Evolutionary conservation across 208 protist species (phyloP).

Genomic region (Acanthamoeba triangularis): DNA sequence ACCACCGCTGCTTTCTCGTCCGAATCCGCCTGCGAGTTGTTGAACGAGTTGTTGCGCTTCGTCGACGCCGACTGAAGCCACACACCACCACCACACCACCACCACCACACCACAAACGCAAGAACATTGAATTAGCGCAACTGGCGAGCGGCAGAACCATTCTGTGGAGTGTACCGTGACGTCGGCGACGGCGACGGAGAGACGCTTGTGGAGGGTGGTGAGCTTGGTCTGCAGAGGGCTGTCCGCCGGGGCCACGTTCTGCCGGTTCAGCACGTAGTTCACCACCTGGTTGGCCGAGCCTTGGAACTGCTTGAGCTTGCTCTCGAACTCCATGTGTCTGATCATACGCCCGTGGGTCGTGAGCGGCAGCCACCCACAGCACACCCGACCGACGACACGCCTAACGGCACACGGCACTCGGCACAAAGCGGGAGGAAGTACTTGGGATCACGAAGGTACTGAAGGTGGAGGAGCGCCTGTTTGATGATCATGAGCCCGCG

Average conservation of each 20-base stretch:
- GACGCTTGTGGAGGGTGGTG: background rate
- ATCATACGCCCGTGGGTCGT: background rate
- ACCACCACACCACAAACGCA: background rate
- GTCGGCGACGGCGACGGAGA: background rate
- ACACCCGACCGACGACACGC: background rate
- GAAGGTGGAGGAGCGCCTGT: background rate
- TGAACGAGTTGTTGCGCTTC: background rate
- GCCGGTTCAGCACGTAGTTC: background rate
- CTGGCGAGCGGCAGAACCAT: too few species aligned
- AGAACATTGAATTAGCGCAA: too few species aligned
- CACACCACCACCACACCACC: background rate
- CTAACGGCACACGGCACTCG: background rate
- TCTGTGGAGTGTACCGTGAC: background rate
- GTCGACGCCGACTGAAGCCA: background rate
- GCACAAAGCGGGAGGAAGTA: background rate
- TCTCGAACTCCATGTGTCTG: background rate
- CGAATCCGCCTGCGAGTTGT: background rate
- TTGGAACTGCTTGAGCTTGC: conserved; percentile 48
- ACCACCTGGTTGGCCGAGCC: background rate
- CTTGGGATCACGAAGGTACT: conserved; percentile 7
- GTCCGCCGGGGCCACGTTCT: background rate
- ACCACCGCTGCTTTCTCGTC: background rate
- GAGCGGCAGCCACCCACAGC: background rate
- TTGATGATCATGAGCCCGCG: conserved; percentile 7
- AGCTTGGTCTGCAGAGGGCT: background rate